Evolutionary conservation across 352 stramenopile species (phyloP).

Genomic region (Ophiocytium majus): DNA sequence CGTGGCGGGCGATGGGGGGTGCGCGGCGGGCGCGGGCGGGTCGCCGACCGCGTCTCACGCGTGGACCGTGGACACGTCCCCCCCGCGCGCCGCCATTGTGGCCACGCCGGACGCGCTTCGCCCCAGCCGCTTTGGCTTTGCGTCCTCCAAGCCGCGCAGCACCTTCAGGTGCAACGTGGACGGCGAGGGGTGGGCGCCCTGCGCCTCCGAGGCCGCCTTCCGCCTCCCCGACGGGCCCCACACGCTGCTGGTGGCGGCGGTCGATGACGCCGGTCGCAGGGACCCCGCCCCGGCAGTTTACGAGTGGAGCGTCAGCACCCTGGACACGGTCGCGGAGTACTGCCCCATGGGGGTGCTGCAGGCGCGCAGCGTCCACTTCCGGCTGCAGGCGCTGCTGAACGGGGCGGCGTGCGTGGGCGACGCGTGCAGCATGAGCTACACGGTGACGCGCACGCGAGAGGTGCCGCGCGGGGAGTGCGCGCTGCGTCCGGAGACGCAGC

Average conservation of each 20-base stretch:
- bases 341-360: constrained; percentile 28
- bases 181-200: constrained; percentile 36
- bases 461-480: constrained; percentile 9
- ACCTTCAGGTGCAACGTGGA: constrained; percentile 48
- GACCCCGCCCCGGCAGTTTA: constrained; percentile 19
- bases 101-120: constrained; percentile 42
- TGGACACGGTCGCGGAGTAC: constrained; percentile 50
- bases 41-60: constrained; percentile 25
- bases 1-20: background rate
- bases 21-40: background rate
- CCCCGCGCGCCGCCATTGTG: constrained; percentile 31
- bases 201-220: constrained; percentile 31
- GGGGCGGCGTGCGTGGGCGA: constrained; percentile 16
- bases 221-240: constrained; percentile 37
- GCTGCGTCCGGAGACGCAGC: background rate
- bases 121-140: constrained; percentile 40
- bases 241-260: constrained; percentile 31
- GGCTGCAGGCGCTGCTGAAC: constrained; percentile 24
- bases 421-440: constrained; percentile 32
- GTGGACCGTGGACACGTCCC: constrained; percentile 41
- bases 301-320: constrained; percentile 45
- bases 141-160: constrained; percentile 33
- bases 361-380: background rate
- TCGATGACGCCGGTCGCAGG: constrained; percentile 37
- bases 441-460: constrained; percentile 10